phyloP scores from a whole-genome alignment of 441 rosid species.

The Euphorbia schlechtendalii region DNA sequence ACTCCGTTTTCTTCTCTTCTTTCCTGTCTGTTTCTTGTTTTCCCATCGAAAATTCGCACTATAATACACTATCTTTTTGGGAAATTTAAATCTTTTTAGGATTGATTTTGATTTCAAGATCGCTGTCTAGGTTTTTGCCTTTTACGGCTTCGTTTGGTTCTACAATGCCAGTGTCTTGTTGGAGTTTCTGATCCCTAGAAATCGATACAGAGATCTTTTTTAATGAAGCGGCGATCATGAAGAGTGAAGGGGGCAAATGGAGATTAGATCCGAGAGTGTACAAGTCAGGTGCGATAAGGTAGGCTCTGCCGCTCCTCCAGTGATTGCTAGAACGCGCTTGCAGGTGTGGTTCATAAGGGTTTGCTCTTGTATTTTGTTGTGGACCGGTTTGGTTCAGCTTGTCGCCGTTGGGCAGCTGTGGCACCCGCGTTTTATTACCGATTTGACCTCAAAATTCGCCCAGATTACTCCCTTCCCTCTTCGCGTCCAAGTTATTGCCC shows the following conservation, averaged over 20 bases:
- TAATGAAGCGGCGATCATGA: constrained; percentile 70
- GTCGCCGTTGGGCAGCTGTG: constrained; percentile 85
- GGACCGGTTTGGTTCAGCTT: constrained; percentile 99
- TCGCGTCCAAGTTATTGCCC: constrained; percentile 28
- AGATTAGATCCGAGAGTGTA: constrained; percentile 66
- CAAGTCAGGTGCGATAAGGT: constrained; percentile 52
- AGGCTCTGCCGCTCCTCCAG: constrained; percentile 29
- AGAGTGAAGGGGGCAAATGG: constrained; percentile 54
- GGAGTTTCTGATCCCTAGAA: neutral
- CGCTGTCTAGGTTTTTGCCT: neutral
- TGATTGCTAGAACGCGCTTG: constrained; percentile 52
- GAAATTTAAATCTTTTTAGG: neutral
- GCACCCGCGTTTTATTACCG: constrained; percentile 58
- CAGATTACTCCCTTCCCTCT: constrained; percentile 29
- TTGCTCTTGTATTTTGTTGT: constrained; percentile 81
- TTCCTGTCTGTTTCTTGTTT: neutral
- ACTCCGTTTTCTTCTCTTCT: neutral
- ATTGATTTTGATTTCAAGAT: constrained; percentile 1
- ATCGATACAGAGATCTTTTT: constrained; percentile 13
- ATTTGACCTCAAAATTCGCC: constrained; percentile 40
- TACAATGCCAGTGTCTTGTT: constrained; percentile 10
- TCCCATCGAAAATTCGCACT: neutral
- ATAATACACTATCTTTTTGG: neutral
- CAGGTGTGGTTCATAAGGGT: constrained; percentile 85
- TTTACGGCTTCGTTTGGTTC: neutral